Base-by-base conservation (phyloP, 257 asterid genomes). In the Jacaranda copaia region DNA sequence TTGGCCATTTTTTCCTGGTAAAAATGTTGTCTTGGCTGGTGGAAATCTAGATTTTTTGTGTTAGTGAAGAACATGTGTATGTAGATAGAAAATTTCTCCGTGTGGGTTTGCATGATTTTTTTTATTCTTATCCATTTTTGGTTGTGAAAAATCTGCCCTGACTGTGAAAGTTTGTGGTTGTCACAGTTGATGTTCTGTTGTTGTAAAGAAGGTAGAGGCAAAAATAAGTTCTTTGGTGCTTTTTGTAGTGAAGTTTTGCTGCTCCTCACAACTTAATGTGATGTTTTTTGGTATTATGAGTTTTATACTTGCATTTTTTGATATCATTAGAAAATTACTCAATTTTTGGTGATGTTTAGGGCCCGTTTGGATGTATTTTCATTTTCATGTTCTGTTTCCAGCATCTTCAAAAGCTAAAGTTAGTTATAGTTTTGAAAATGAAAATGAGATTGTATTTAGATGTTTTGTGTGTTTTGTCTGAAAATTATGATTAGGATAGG, bases 111-210 rank as follows among this genome's bases (percentile, higher is more conserved):
- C 35, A 3, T 63, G 14, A 12, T 42, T 61, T 81, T 77, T 77
- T 55, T 77, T 40, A 63, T 58, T 67, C 13, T 76, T 65, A 18
- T 40, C 64, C 73, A 64, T 14, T 16, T 60, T 60, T 9, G 5
- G 40, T 7, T 64, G 36, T 76, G 38, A 38, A 19, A 55, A 53
- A 35, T 45, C 43, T 75, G 9, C 56, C 20, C 42, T 66, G 38
- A 46, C 32, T 68, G 45, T 9, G 16, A 18, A 48, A 40, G 10
- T 72, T 72, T 12, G 20, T 36, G 49, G 36, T 64, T 39, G 52
- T n/a, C 32, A 36, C 46, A 9, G 35, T 57, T 45, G 36, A 81
- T 55, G 32, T 6, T 72, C 55, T 16, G n/a, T 25, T n/a, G 52
- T 39, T 49, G 39, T 52, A 53, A 48, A 53, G 66, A 70, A 60